Percentiles rank a stretch among this genome's conserved stretches.
These are phyloP conservation scores for Ceratobasidium sp. DNA, from an alignment of 1,284 basidiomycete genomes.

Conservation along the genomic window DNA sequence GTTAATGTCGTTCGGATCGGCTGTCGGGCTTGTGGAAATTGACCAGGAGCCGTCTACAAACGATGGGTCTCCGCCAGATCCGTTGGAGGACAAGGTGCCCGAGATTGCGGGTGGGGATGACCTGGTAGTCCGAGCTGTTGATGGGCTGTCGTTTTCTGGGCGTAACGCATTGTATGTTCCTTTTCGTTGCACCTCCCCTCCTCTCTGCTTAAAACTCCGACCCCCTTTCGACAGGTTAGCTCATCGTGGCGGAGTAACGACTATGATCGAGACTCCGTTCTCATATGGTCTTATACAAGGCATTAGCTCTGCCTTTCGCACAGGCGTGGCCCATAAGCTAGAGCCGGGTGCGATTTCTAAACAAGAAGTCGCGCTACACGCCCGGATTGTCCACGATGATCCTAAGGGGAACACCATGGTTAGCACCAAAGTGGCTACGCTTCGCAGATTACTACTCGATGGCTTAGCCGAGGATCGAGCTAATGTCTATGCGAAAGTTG, in stretches of 20 bases:
- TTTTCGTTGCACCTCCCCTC: background rate
- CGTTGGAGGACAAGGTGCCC: constrained; percentile 50
- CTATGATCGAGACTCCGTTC: constrained; percentile 67
- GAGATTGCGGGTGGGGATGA: constrained; percentile 59
- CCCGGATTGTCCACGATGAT: constrained; percentile 64
- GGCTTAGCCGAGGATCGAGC: constrained; percentile 58
- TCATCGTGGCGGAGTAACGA: constrained; percentile 33
- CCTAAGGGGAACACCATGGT: constrained; percentile 63
- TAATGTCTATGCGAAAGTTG: constrained; percentile 48
- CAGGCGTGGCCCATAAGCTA: constrained; percentile 71
- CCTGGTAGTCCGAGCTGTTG: constrained; percentile 71
- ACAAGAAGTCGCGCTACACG: constrained; percentile 76
- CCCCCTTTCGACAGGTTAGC: background rate
- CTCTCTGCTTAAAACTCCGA: background rate
- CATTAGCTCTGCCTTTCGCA: constrained; percentile 73
- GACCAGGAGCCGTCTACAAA: constrained; percentile 47
- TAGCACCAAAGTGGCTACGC: constrained; percentile 58
- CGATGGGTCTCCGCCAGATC: constrained; percentile 18
- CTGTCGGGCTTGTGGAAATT: constrained; percentile 48
- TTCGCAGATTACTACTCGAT: constrained; percentile 70
- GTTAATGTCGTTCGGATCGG: constrained; percentile 49
- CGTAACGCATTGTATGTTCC: constrained; percentile 74
- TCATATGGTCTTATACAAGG: constrained; percentile 66
- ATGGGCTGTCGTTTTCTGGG: constrained; percentile 77
- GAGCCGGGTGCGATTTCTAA: constrained; percentile 75